Conservation (phyloP, 2,329 filamentous ascomycete species). For the Diaporthe amygdali region DNA sequence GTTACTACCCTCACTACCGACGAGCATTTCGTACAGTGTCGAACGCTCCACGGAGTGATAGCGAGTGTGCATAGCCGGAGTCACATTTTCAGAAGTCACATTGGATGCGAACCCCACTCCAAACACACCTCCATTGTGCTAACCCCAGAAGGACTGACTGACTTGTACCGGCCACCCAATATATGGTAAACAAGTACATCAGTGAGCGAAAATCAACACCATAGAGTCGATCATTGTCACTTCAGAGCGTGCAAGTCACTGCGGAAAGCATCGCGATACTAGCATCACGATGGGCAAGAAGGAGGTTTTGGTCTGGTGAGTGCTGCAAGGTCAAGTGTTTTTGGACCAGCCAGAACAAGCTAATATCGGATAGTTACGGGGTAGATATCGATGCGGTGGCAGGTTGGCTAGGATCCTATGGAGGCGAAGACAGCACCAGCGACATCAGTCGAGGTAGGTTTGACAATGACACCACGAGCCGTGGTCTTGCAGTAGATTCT, state of each 20-base stretch:
- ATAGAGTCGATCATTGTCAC: not conserved
- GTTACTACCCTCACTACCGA: not conserved
- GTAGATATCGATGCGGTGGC: constrained; percentile 80
- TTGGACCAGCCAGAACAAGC: not conserved
- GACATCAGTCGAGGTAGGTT: constrained; percentile 71
- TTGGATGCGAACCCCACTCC: not conserved
- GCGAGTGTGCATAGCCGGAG: not conserved
- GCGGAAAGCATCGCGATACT: not conserved
- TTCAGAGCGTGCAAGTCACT: not conserved
- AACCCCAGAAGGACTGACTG: no score
- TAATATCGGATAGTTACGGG: constrained; percentile 55
- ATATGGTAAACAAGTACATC: not conserved
- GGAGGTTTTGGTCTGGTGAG: constrained; percentile 32
- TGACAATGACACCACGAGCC: not conserved
- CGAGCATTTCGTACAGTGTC: not conserved
- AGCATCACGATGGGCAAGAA: constrained; percentile 31
- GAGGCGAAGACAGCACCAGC: constrained; percentile 72
- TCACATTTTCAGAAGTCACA: not conserved
- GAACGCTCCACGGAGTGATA: not conserved
- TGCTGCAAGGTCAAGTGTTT: no score
- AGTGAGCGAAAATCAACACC: not conserved
- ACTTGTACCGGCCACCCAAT: not conserved
- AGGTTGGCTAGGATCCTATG: constrained; percentile 78
- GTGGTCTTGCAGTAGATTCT: not conserved
- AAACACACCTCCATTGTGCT: not conserved